These are phyloP conservation scores for Coemansia sp. DNA, from an alignment of 192 early-diverging fungal species.

Conservation along the genomic window DNA sequence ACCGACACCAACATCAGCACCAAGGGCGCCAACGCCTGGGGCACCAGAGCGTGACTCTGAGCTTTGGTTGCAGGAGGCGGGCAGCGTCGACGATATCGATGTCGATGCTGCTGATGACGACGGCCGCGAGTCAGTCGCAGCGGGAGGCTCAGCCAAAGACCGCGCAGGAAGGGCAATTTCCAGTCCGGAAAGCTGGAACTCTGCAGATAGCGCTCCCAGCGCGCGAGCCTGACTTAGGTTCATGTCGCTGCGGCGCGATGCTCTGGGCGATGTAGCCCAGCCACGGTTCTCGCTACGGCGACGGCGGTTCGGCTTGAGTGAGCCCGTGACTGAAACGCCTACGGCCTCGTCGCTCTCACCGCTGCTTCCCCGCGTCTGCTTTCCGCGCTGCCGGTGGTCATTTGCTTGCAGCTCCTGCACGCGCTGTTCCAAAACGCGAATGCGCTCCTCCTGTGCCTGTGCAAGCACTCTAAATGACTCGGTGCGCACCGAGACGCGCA, in stretches of 20 bases:
- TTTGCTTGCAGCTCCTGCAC: conserved; percentile 4
- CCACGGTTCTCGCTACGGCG: conserved; percentile 23
- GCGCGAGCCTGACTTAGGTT: no score
- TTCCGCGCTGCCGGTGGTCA: background rate
- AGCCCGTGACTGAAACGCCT: background rate
- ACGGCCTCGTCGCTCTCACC: background rate
- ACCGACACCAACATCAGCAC: no score
- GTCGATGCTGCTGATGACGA: background rate
- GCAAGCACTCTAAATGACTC: conserved; percentile 21
- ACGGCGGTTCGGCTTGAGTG: conserved; percentile 5
- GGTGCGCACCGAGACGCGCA: conserved; percentile 24
- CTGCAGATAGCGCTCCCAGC: no score
- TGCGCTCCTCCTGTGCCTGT: conserved; percentile 19
- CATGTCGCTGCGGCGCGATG: conserved; percentile 8
- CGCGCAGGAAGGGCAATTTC: no score
- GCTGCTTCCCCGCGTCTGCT: conserved; percentile 1
- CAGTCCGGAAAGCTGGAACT: no score
- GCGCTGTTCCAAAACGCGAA: conserved; percentile 18
- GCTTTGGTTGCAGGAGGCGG: background rate
- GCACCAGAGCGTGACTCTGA: background rate
- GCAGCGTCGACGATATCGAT: background rate
- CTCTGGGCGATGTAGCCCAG: conserved; percentile 37
- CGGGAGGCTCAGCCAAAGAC: background rate
- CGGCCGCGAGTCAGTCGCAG: background rate
- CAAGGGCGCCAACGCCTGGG: no score